A percentile compares a stretch with the other conserved stretches of the same genome.
phyloP scores from a whole-genome alignment of 495 filamentous ascomycete genomes.

The Pseudevernia furfuracea region DNA sequence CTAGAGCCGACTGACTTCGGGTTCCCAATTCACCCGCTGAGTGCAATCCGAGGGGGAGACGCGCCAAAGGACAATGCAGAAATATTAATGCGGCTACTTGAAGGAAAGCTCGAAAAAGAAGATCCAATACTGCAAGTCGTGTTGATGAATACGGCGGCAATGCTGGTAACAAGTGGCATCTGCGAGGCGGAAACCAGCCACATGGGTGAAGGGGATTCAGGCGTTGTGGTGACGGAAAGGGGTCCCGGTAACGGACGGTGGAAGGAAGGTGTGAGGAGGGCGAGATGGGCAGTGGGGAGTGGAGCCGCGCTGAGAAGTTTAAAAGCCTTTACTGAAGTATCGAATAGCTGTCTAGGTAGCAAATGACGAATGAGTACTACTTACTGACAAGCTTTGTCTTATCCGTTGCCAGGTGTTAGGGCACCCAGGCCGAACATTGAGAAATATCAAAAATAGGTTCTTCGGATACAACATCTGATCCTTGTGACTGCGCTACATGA shows the following conservation, averaged over 20 bases:
- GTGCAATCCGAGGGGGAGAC: conserved; percentile 72
- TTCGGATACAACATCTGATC: background rate
- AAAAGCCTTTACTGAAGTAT: conserved; percentile 57
- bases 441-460: background rate
- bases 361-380: background rate
- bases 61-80: conserved; percentile 75
- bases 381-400: background rate
- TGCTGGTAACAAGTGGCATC: conserved; percentile 76
- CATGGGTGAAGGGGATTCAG: conserved; percentile 68
- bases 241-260: conserved; percentile 80
- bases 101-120: conserved; percentile 59
- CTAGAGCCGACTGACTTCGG: conserved; percentile 80
- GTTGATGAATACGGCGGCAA: conserved; percentile 81
- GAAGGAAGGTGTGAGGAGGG: conserved; percentile 85
- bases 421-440: background rate
- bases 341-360: conserved; percentile 28
- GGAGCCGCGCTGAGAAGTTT: conserved; percentile 72
- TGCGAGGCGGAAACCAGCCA: conserved; percentile 71
- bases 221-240: conserved; percentile 64
- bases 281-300: conserved; percentile 73
- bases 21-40: conserved; percentile 63
- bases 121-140: conserved; percentile 91
- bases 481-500: background rate
- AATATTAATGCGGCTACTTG: conserved; percentile 70
- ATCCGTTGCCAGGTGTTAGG: background rate